phyloP scores from a whole-genome alignment of 1,139 yeast species.

The Pichia cactophila region DNA sequence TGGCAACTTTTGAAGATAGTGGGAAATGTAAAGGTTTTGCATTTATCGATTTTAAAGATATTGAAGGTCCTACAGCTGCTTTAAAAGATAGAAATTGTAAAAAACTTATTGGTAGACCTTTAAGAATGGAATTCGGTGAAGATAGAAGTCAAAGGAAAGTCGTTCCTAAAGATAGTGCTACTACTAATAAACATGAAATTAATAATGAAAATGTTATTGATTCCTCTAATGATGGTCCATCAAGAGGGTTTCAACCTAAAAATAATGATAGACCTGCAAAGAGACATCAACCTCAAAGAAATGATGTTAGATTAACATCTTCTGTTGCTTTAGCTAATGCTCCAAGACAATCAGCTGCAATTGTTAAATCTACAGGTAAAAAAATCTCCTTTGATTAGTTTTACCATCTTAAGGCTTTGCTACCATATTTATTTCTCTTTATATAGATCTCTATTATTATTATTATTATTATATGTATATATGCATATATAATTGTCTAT shows the following conservation, averaged over 20 bases:
- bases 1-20: constrained; percentile 95
- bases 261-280: constrained; percentile 14
- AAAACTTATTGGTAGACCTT: constrained; percentile 61
- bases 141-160: constrained; percentile 74
- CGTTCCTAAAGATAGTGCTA: constrained; percentile 10
- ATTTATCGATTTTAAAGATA: constrained; percentile 77
- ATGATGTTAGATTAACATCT: constrained; percentile 54
- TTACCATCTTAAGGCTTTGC: not conserved
- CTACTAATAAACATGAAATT: not conserved
- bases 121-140: constrained; percentile 90
- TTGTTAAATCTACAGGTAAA: constrained; percentile 87
- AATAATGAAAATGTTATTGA: not conserved
- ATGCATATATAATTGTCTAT: too few relatives aligned
- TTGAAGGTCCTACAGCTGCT: constrained; percentile 77
- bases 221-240: constrained; percentile 8
- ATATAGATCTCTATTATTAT: not conserved
- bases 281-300: constrained; percentile 10
- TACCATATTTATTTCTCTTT: not conserved
- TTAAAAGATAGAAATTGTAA: constrained; percentile 64
- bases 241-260: constrained; percentile 22
- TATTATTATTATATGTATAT: not conserved
- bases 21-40: constrained; percentile 98
- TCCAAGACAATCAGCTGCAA: constrained; percentile 83
- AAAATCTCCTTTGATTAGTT: constrained; percentile 50
- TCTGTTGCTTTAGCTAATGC: constrained; percentile 86